These are phyloP conservation scores for Babesia gibsoni DNA, from an alignment of 169 alveolate species.

Conservation along the genomic window DNA sequence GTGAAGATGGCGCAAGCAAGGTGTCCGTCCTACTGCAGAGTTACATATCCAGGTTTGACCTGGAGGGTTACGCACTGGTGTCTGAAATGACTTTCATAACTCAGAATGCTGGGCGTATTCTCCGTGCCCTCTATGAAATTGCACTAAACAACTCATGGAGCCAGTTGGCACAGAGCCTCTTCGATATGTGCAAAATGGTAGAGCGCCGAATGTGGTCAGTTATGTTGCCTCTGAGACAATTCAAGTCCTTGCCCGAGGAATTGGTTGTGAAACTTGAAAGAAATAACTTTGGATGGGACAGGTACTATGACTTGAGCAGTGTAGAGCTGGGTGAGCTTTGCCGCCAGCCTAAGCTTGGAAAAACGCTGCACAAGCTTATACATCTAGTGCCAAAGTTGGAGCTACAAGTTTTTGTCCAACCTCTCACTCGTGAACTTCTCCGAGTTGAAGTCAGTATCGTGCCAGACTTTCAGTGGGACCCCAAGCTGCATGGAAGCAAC, in stretches of 20 bases:
- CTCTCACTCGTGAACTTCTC: conserved; percentile 92
- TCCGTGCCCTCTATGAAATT: conserved; percentile 97
- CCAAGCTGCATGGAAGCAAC: conserved; percentile 88
- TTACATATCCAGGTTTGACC: conserved; percentile 92
- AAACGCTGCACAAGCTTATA: conserved; percentile 82
- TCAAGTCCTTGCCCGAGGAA: conserved; percentile 91
- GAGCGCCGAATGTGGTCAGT: conserved; percentile 97
- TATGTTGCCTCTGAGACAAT: conserved; percentile 98
- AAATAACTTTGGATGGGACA: conserved; percentile 94
- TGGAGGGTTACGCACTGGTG: conserved; percentile 95
- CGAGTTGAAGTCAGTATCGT: conserved; percentile 89
- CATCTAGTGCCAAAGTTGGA: conserved; percentile 93
- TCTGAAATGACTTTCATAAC: conserved; percentile 98
- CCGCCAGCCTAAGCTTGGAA: conserved; percentile 88
- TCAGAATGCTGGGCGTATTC: conserved; percentile 97
- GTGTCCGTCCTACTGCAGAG: conserved; percentile 94
- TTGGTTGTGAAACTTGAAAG: conserved; percentile 91
- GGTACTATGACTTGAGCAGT: conserved; percentile 90
- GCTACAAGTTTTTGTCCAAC: conserved; percentile 92
- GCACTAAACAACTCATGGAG: conserved; percentile 94
- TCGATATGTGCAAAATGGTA: conserved; percentile 94
- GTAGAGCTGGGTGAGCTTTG: conserved; percentile 92
- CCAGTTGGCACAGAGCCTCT: conserved; percentile 84
- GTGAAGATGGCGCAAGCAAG: conserved; percentile 86
- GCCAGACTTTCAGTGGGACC: conserved; percentile 95